Base-by-base conservation (phyloP, 2,329 filamentous ascomycete genomes). In the Colletotrichum lindemuthianum region DNA sequence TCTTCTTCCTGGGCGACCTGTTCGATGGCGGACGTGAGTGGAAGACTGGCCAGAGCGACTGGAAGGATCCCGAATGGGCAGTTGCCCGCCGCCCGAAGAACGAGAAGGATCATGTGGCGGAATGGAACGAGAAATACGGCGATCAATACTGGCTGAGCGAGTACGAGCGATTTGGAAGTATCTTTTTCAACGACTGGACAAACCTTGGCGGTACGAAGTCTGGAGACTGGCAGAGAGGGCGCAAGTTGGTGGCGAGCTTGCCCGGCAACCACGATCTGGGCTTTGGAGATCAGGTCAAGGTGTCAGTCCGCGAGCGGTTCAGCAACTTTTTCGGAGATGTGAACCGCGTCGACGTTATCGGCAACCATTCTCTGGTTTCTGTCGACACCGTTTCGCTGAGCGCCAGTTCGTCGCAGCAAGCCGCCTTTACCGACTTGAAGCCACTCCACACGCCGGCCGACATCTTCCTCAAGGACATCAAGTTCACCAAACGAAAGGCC, bases 21-120 rank as follows among this genome's bases (percentile, higher is more conserved):
- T 97, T 99, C 72, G 96, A 99, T 73, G 96, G 96, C 4, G 96
- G 96, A 8, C 87, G 96, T 69, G 96, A 99, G 81, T 99, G 96
- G 96, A 91, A 90, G 69, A 95, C 94, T 11, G 80, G 77, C 2
- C 82, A 82, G 32, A 90, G 86, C 47, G 76, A 83, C 49, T 88
- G 87, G 56, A 77, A 82, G 32, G 88, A 90, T 68, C 86, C 86
- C 1, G 80, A 81, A 67, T 90, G 87, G 87, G 83, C 83, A 24
- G 77, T 77, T 36, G 79, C 77, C 4, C 80, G 82, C 44, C 78
- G 84, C 16, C 85, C 86, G 2, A 77, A 78, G 7, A 74, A 80
- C 41, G 87, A 90, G 73, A 75, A 81, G 69, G 79, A 80, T 45
- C 79, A 81, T 66, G 75, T 92, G 1, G 87, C 91, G 71, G 81